Conservation (phyloP, 805 yeast genomes). For the Kodamaea kaohsiungensis region DNA sequence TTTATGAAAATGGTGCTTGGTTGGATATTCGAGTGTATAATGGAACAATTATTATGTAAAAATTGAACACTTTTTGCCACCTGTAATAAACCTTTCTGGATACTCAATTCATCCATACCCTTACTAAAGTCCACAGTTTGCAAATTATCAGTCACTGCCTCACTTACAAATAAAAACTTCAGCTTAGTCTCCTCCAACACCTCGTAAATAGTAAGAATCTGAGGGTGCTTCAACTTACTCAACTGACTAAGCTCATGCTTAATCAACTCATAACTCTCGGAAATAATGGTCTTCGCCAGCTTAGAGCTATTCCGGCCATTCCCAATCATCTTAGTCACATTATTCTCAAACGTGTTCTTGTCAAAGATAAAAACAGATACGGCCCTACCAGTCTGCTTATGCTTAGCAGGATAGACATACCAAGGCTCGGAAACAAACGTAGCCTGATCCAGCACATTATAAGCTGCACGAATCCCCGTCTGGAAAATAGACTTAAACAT, state of each 20-base stretch:
- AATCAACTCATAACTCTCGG: conserved; percentile 66
- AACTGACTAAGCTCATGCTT: conserved; percentile 68
- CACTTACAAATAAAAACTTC: conserved; percentile 81
- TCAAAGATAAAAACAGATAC: conserved; percentile 88
- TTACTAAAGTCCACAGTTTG: conserved; percentile 31
- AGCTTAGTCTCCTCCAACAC: conserved; percentile 85
- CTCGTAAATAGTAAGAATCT: conserved; percentile 78
- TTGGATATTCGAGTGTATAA: conserved; percentile 74
- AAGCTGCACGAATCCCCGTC: conserved; percentile 64
- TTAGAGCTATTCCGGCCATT: conserved; percentile 27
- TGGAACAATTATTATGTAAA: conserved; percentile 72
- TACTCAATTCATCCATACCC: conserved; percentile 62
- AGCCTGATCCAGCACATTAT: conserved; percentile 69
- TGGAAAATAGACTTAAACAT: conserved; percentile 58
- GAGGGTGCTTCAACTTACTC: conserved; percentile 87
- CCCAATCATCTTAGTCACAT: conserved; percentile 30
- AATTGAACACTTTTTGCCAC: conserved; percentile 77
- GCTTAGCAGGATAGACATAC: conserved; percentile 84
- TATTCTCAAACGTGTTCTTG: conserved; percentile 68
- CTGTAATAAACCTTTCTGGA: conserved; percentile 82
- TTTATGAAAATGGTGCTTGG: conserved; percentile 79
- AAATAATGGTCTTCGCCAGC: conserved; percentile 51
- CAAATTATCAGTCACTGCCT: conserved; percentile 64
- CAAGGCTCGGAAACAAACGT: conserved; percentile 78
- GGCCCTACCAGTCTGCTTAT: conserved; percentile 54